Evolutionary conservation across 352 stramenopile genomes (phyloP).

Genomic region (Stephanocyclus meneghinianus): DNA sequence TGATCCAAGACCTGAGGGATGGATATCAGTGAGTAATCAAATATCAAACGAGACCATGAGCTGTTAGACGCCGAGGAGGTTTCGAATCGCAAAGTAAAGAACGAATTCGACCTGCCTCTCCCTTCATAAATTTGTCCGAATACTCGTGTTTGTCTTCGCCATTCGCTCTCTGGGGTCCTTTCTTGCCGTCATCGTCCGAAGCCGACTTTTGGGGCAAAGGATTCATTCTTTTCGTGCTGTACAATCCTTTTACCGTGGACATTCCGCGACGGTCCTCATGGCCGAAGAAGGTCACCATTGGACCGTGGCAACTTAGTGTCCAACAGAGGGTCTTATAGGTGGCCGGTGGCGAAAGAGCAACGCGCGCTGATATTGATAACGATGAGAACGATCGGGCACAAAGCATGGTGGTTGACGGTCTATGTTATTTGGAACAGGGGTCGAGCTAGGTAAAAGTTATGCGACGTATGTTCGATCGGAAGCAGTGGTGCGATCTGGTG

Average conservation of each 20-base stretch:
- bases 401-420: too few relatives aligned
- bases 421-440: too few relatives aligned
- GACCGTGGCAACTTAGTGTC: too few relatives aligned
- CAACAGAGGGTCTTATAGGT: too few relatives aligned
- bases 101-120: slow-evolving; percentile 29
- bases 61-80: not conserved
- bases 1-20: slow-evolving; percentile 57
- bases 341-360: too few relatives aligned
- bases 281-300: too few relatives aligned
- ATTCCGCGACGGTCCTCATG: not conserved
- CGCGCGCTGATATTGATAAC: too few relatives aligned
- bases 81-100: not conserved
- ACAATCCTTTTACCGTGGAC: slow-evolving; percentile 25
- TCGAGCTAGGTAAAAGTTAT: too few relatives aligned
- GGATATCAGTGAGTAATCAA: not conserved
- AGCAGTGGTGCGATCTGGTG: too few relatives aligned
- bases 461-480: too few relatives aligned
- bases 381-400: too few relatives aligned
- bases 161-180: not conserved
- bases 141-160: slow-evolving; percentile 4
- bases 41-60: not conserved
- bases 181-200: slow-evolving; percentile 14
- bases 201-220: not conserved
- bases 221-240: slow-evolving; percentile 9
- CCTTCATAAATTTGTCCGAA: slow-evolving; percentile 43